Evolutionary conservation across 768 basidiomycete genomes (phyloP).

Genomic region (Mycena kentingensis): DNA sequence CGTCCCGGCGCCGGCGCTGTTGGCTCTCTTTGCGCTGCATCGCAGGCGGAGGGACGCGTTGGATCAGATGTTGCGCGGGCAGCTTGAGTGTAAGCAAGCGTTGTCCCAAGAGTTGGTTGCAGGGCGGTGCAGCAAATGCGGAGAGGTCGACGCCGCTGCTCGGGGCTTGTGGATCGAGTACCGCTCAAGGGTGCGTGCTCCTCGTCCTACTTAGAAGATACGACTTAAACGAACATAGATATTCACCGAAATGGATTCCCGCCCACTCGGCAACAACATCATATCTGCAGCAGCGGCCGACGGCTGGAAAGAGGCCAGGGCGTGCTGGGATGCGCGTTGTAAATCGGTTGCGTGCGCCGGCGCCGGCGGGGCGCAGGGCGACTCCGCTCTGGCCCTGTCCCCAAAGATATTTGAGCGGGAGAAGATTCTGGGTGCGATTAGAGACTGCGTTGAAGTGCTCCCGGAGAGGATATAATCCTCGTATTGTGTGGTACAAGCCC

Average conservation of each 20-base stretch:
- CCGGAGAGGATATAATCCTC: no score
- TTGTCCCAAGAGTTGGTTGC: not conserved
- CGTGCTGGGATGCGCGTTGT: constrained; percentile 44
- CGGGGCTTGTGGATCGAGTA: constrained; percentile 14
- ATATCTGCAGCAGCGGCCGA: constrained; percentile 33
- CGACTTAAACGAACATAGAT: constrained; percentile 21
- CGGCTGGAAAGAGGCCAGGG: constrained; percentile 46
- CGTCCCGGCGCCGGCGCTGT: constrained; percentile 4
- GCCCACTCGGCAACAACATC: constrained; percentile 49
- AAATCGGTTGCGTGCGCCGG: constrained; percentile 2
- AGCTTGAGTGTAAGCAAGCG: not conserved
- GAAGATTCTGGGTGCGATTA: not conserved
- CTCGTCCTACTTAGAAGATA: not conserved
- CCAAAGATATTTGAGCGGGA: not conserved
- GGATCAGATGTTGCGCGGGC: constrained; percentile 13
- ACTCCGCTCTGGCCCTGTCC: no score
- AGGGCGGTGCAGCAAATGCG: constrained; percentile 12
- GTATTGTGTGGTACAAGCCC: no score
- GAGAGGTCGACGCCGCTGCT: not conserved
- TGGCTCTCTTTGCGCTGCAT: constrained; percentile 15
- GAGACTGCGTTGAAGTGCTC: not conserved
- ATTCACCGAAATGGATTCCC: constrained; percentile 44
- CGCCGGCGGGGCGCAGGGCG: constrained; percentile 3
- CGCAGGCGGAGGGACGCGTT: constrained; percentile 15
- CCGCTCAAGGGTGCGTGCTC: constrained; percentile 16